Conservation (phyloP, 2,329 filamentous ascomycete species). For the Ascochyta rabiei region DNA sequence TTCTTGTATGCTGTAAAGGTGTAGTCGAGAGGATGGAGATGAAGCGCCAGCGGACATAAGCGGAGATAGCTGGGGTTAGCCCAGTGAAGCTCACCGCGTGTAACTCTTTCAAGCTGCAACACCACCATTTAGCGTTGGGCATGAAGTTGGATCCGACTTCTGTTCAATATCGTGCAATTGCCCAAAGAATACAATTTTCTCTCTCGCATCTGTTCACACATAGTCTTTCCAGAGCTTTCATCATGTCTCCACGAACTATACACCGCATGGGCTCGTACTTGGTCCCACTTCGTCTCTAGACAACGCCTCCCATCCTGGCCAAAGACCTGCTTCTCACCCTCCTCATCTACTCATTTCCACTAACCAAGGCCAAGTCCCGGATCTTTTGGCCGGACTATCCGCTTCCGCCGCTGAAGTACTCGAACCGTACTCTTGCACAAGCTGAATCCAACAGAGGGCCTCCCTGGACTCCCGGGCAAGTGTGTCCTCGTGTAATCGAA, state of each 20-base stretch:
- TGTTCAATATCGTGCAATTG: no score
- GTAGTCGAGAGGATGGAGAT: neutral
- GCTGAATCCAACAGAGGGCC: neutral
- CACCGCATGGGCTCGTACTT: no score
- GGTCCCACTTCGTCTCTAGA: no score
- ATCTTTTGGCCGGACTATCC: neutral
- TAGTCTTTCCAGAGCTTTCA: no score
- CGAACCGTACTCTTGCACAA: neutral
- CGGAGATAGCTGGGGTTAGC: conserved; percentile 2
- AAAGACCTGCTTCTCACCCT: no score
- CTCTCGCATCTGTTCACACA: no score
- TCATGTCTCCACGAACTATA: no score
- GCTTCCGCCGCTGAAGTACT: neutral
- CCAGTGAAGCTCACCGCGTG: neutral
- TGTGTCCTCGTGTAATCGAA: neutral
- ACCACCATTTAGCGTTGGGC: neutral
- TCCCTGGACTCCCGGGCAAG: neutral
- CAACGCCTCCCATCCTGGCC: no score
- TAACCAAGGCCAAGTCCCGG: no score
- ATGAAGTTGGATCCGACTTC: no score
- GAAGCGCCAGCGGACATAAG: conserved; percentile 4
- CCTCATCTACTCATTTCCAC: no score
- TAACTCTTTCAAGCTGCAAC: neutral
- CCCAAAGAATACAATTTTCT: no score
- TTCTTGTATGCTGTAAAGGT: neutral